Conservation (phyloP, 2,329 filamentous ascomycete species). For the Epichloe festucae region DNA sequence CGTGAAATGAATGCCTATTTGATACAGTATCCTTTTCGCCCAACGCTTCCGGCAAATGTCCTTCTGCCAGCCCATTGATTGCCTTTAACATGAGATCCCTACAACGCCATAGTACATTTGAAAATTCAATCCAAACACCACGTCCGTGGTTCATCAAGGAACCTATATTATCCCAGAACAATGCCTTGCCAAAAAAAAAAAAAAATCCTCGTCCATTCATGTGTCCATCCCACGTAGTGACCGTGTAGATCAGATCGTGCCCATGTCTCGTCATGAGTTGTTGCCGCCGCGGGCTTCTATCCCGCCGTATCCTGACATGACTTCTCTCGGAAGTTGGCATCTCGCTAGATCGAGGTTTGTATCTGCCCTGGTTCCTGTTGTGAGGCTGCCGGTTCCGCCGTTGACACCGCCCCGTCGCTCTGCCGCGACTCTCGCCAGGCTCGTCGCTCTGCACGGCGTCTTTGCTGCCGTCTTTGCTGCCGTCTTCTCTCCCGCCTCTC, state of each 20-base stretch:
- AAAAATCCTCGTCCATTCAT: no score
- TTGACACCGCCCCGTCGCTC: background rate
- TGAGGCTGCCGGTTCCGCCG: background rate
- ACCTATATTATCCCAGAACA: background rate
- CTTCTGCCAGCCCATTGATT: no score
- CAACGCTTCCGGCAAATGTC: background rate
- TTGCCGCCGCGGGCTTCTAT: background rate
- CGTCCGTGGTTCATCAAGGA: no score
- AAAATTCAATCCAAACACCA: background rate
- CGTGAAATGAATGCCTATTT: no score
- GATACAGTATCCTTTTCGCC: no score
- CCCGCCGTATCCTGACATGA: background rate
- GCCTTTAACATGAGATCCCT: background rate
- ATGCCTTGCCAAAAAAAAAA: background rate
- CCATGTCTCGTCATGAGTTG: background rate
- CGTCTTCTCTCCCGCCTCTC: slow-evolving; percentile 3
- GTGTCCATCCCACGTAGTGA: background rate
- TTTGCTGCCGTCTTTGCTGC: background rate
- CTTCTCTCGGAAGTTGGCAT: background rate
- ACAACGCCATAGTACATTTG: background rate
- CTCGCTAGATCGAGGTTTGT: background rate
- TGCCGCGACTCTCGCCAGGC: background rate
- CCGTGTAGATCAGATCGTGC: background rate
- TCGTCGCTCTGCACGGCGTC: background rate
- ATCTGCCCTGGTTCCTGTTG: background rate